Conservation (phyloP, 345 rosid species). For the Corymbia maculata region DNA sequence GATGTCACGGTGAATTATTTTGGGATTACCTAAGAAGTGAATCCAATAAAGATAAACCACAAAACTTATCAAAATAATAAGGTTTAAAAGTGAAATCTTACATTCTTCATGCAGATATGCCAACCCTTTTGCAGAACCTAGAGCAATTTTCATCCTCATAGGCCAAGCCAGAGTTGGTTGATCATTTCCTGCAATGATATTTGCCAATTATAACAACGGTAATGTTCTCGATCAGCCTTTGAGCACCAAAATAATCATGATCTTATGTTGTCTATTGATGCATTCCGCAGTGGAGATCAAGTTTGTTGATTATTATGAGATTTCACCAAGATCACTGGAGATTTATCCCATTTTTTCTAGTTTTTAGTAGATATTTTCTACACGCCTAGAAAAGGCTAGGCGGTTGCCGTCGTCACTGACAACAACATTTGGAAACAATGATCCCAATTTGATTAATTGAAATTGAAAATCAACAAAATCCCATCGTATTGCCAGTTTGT, state of each 20-base stretch:
- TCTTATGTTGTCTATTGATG: background rate
- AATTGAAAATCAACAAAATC: too few relatives aligned
- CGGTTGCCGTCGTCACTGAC: background rate
- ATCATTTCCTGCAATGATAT: constrained; percentile 38
- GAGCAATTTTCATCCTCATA: constrained; percentile 57
- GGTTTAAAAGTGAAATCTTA: constrained; percentile 18
- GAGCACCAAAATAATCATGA: background rate
- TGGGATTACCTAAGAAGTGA: too few relatives aligned
- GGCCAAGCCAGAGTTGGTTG: constrained; percentile 58
- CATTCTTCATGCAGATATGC: constrained; percentile 88
- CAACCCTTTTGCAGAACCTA: constrained; percentile 81
- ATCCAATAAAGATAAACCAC: background rate
- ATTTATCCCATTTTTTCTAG: background rate
- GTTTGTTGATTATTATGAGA: background rate
- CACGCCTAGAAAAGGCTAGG: background rate
- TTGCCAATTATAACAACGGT: background rate
- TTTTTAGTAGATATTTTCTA: background rate
- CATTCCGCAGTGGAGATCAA: background rate
- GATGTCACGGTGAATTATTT: too few relatives aligned
- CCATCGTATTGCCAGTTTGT: background rate
- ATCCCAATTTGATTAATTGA: background rate
- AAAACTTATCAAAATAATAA: background rate
- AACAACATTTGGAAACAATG: too few relatives aligned
- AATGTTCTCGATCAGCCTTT: background rate
- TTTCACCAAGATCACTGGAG: background rate